Evolutionary conservation across 768 basidiomycete genomes (phyloP).

Genomic region (Rhizopogon sp.): DNA sequence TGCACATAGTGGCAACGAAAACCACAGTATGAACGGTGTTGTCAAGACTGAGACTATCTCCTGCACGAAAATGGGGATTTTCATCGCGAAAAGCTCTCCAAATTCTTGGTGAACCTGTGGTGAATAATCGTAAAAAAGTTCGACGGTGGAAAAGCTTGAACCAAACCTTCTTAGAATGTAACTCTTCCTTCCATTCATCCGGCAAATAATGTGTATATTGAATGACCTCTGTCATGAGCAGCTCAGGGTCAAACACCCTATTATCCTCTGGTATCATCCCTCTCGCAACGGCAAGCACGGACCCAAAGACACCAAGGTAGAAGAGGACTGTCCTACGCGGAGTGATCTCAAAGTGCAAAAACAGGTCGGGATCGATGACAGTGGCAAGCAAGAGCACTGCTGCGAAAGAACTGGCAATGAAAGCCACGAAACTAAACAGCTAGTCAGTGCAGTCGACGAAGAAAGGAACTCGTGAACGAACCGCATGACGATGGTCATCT

Average conservation of each 20-base stretch:
- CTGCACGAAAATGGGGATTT: slow-evolving; percentile 79
- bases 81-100: slow-evolving; percentile 90
- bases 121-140: not conserved
- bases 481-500: slow-evolving; percentile 87
- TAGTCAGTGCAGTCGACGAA: not conserved
- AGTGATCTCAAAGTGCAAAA: slow-evolving; percentile 93
- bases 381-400: slow-evolving; percentile 92
- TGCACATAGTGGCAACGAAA: slow-evolving; percentile 85
- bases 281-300: slow-evolving; percentile 81
- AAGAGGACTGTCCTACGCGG: slow-evolving; percentile 90
- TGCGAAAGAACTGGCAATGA: slow-evolving; percentile 93
- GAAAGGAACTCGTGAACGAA: slow-evolving; percentile 32
- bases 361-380: slow-evolving; percentile 88
- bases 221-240: slow-evolving; percentile 89
- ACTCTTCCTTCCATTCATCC: slow-evolving; percentile 79
- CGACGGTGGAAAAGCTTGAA: slow-evolving; percentile 1
- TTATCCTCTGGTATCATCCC: slow-evolving; percentile 98
- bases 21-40: slow-evolving; percentile 93
- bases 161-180: slow-evolving; percentile 83
- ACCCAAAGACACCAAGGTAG: slow-evolving; percentile 86
- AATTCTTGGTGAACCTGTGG: slow-evolving; percentile 84
- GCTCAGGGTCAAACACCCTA: slow-evolving; percentile 88
- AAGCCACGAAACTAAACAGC: slow-evolving; percentile 78
- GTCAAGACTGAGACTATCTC: slow-evolving; percentile 89
- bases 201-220: slow-evolving; percentile 96